A percentile compares a stretch with the other conserved stretches of the same genome.
Conservation (phyloP, 192 early-diverging fungal species). For the Tieghemiomyces parasiticus region DNA sequence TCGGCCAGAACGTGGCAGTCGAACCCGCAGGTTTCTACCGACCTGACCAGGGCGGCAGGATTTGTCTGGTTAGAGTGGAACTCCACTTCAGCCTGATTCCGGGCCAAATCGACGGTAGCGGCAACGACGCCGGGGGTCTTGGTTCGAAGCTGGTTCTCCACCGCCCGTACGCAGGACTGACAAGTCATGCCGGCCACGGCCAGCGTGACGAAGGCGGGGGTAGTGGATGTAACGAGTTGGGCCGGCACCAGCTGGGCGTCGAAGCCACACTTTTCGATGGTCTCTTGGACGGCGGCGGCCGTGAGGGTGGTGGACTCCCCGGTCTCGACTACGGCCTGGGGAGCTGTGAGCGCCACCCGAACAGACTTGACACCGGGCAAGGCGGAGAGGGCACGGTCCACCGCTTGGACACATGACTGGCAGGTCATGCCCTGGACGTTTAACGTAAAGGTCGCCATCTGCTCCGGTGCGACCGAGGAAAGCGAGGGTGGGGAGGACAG, state of each 20-base stretch:
- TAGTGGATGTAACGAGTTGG: not conserved
- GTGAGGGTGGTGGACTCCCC: constrained; percentile 32
- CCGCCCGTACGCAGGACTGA: constrained; percentile 19
- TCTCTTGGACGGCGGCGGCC: constrained; percentile 18
- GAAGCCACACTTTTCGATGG: constrained; percentile 57
- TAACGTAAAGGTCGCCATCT: constrained; percentile 14
- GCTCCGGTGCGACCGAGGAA: no score
- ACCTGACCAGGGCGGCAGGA: not conserved
- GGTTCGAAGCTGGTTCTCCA: constrained; percentile 10
- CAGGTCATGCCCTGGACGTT: constrained; percentile 64
- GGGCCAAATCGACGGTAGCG: constrained; percentile 7
- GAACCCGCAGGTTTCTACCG: not conserved
- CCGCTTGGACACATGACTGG: constrained; percentile 67
- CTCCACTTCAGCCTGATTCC: constrained; percentile 1
- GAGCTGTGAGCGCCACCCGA: constrained; percentile 37
- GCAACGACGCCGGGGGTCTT: constrained; percentile 3
- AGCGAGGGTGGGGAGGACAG: no score
- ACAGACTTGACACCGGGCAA: constrained; percentile 38
- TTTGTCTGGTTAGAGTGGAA: not conserved
- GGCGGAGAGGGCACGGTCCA: constrained; percentile 35
- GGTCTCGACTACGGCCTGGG: constrained; percentile 36
- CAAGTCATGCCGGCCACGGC: constrained; percentile 25
- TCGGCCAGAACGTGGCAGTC: not conserved
- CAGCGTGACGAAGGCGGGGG: constrained; percentile 11
- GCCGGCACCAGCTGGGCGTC: constrained; percentile 24